Evolutionary conservation across 495 filamentous ascomycete genomes (phyloP).

Genomic region (Aspergillus hancockii): DNA sequence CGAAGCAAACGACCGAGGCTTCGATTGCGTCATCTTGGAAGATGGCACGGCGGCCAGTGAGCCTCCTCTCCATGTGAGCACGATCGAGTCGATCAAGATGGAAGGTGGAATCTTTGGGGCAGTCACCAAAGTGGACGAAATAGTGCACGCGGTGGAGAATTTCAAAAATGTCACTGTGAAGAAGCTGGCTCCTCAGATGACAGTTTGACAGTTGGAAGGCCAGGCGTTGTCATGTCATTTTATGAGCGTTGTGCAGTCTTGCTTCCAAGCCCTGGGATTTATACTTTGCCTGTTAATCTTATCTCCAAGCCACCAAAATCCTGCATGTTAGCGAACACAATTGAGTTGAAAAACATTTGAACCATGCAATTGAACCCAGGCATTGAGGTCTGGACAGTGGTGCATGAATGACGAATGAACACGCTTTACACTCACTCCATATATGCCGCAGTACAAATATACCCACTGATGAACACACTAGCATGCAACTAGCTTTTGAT

Average conservation of each 20-base stretch:
- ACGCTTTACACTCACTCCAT: background rate
- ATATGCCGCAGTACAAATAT: background rate
- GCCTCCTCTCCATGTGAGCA: constrained; percentile 47
- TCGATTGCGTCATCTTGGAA: constrained; percentile 62
- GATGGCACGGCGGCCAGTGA: constrained; percentile 56
- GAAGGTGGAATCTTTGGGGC: constrained; percentile 63
- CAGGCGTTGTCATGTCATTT: constrained; percentile 2
- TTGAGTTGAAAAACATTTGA: background rate
- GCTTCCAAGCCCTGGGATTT: constrained; percentile 4
- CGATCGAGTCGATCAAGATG: constrained; percentile 54
- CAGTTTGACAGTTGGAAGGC: constrained; percentile 15
- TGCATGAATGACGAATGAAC: background rate
- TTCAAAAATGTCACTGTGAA: constrained; percentile 47
- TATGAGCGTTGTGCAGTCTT: background rate
- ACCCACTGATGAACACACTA: background rate
- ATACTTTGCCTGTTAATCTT: no score
- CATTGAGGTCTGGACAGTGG: background rate
- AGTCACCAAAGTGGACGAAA: constrained; percentile 47
- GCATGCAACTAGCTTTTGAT: background rate
- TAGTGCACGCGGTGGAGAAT: constrained; percentile 48
- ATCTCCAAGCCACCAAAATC: no score
- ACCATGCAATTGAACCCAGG: background rate
- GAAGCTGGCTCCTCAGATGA: constrained; percentile 47
- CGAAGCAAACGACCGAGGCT: constrained; percentile 74
- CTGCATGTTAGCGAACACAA: background rate